Conservation (phyloP, 495 filamentous ascomycete genomes). For the Penicillium egyptiacum region DNA sequence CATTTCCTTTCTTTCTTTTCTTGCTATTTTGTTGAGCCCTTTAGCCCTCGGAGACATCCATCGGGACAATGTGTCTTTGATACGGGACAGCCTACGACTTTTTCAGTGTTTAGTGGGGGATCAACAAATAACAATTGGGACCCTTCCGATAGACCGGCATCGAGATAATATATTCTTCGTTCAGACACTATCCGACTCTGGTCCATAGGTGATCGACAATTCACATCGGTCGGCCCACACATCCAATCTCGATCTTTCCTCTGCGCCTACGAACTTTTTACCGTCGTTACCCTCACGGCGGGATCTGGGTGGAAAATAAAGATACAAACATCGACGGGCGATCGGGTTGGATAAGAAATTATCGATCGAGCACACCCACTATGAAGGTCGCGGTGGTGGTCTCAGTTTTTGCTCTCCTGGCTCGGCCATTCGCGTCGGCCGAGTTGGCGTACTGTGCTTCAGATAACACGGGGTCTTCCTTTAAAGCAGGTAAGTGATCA, state of each 20-base stretch:
- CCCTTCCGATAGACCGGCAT: not conserved
- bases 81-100: not conserved
- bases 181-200: not conserved
- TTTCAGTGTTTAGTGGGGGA: slow-evolving; percentile 17
- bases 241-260: slow-evolving; percentile 1
- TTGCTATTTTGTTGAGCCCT: not conserved
- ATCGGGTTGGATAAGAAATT: not conserved
- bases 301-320: not conserved
- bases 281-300: not conserved
- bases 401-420: slow-evolving; percentile 18
- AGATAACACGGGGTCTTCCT: slow-evolving; percentile 47
- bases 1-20: not conserved
- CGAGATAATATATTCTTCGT: not conserved
- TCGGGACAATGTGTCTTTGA: slow-evolving; percentile 22
- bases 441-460: slow-evolving; percentile 44
- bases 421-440: slow-evolving; percentile 18
- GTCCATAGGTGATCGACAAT: slow-evolving; percentile 21
- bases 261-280: not conserved
- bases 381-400: slow-evolving; percentile 23
- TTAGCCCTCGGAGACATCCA: not conserved
- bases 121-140: slow-evolving; percentile 9
- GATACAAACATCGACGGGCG: not conserved
- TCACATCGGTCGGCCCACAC: slow-evolving; percentile 24
- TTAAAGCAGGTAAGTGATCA: slow-evolving; percentile 29
- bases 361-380: slow-evolving; percentile 4